Conservation (phyloP, 2,329 filamentous ascomycete genomes). For the Trichoderma sp. region DNA sequence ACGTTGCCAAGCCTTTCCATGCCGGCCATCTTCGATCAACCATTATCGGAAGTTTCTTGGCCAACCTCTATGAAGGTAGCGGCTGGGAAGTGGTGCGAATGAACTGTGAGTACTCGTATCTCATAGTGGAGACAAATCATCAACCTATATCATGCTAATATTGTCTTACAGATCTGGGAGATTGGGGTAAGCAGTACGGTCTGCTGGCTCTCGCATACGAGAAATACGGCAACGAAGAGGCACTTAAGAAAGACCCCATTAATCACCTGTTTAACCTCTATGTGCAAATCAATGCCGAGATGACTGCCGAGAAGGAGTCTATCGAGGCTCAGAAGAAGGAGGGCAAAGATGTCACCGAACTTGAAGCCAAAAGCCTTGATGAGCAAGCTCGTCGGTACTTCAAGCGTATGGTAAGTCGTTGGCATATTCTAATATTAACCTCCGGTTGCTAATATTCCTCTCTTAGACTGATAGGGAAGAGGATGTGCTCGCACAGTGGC, state of each 20-base stretch:
- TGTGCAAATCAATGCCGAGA: conserved; percentile 70
- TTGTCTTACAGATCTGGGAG: conserved; percentile 58
- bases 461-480: conserved; percentile 58
- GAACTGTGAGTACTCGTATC: conserved; percentile 45
- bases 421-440: neutral
- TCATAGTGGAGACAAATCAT: neutral
- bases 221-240: conserved; percentile 70
- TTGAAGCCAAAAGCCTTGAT: conserved; percentile 59
- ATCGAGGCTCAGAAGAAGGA: conserved; percentile 56
- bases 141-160: neutral
- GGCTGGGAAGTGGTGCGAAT: conserved; percentile 73
- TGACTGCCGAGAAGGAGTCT: conserved; percentile 63
- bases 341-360: conserved; percentile 46
- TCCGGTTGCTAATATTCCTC: neutral
- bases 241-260: conserved; percentile 69
- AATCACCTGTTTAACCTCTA: conserved; percentile 82
- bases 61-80: conserved; percentile 66
- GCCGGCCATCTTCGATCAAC: conserved; percentile 74
- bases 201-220: conserved; percentile 73
- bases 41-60: conserved; percentile 74
- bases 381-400: conserved; percentile 74
- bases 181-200: conserved; percentile 78
- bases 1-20: conserved; percentile 83
- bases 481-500: conserved; percentile 60
- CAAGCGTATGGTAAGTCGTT: conserved; percentile 52